Evolutionary conservation across 306 rosid species (phyloP).

Genomic region (Quercus ilex): DNA sequence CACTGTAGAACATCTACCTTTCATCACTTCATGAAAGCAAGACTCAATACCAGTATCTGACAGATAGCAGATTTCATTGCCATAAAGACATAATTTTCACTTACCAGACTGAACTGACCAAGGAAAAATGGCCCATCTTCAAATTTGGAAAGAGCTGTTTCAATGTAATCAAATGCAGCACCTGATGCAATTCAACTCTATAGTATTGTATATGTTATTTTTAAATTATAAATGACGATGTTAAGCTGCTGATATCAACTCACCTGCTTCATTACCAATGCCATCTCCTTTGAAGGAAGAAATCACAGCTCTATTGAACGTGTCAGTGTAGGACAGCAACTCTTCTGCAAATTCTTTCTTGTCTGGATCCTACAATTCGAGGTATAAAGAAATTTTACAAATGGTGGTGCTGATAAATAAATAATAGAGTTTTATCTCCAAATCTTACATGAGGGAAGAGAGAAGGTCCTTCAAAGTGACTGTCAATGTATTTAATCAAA

Average conservation of each 20-base stretch:
- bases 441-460: constrained; percentile 63
- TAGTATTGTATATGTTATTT: not conserved
- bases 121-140: constrained; percentile 82
- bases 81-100: not conserved
- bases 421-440: not conserved
- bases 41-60: not conserved
- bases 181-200: constrained; percentile 29
- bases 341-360: constrained; percentile 69
- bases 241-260: constrained; percentile 22
- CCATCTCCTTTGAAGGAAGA: constrained; percentile 59
- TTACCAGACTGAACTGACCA: constrained; percentile 76
- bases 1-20: not conserved
- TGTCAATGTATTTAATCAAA: constrained; percentile 59
- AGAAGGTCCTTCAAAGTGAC: constrained; percentile 60
- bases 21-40: not conserved
- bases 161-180: constrained; percentile 59
- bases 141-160: constrained; percentile 67
- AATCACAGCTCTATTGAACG: constrained; percentile 44
- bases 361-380: constrained; percentile 44
- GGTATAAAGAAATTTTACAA: not conserved
- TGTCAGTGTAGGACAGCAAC: constrained; percentile 49
- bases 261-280: constrained; percentile 51
- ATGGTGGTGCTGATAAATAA: not conserved
- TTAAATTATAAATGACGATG: not conserved
- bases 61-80: not conserved